Evolutionary conservation across 208 protist species (phyloP).

Genomic region (Wallacemonas sp.): DNA sequence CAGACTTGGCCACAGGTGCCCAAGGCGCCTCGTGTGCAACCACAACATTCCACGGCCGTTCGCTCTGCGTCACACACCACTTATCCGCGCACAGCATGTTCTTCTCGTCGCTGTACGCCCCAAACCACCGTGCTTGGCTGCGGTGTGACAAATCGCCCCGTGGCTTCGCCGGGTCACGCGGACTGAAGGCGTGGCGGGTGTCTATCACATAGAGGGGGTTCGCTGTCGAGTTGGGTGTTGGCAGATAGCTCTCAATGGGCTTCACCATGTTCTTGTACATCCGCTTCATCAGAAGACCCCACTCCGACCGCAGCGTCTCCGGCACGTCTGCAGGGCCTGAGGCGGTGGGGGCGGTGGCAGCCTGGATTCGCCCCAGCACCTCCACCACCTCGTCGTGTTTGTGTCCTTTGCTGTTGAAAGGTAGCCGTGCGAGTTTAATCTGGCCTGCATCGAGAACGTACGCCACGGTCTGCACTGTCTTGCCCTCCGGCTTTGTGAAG

Average conservation of each 20-base stretch:
- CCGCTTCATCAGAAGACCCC: conserved; percentile 41
- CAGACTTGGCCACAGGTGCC: neutral
- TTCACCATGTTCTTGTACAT: conserved; percentile 58
- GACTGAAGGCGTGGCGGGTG: conserved; percentile 24
- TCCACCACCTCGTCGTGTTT: conserved; percentile 33
- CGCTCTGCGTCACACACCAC: conserved; percentile 34
- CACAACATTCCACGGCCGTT: conserved; percentile 32
- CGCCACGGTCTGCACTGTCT: conserved; percentile 38
- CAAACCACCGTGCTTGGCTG: conserved; percentile 34
- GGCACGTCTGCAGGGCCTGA: neutral
- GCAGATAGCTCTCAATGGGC: conserved; percentile 56
- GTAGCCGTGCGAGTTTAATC: conserved; percentile 27
- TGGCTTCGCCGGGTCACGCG: neutral
- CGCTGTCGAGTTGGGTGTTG: conserved; percentile 27
- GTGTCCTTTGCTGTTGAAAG: conserved; percentile 36
- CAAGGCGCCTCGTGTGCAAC: conserved; percentile 25
- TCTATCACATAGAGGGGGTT: conserved; percentile 46
- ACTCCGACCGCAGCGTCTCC: conserved; percentile 22
- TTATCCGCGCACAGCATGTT: conserved; percentile 35
- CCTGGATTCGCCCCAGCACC: conserved; percentile 4
- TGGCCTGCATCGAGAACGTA: conserved; percentile 40
- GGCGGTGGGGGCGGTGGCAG: neutral
- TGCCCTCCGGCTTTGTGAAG: conserved; percentile 30
- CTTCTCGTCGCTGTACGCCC: conserved; percentile 34
- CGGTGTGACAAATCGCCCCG: neutral